Evolutionary conservation across 1,284 basidiomycete species (phyloP), one percentile per base, ranked within the genome.

Genomic region (Malassezia equina): DNA sequence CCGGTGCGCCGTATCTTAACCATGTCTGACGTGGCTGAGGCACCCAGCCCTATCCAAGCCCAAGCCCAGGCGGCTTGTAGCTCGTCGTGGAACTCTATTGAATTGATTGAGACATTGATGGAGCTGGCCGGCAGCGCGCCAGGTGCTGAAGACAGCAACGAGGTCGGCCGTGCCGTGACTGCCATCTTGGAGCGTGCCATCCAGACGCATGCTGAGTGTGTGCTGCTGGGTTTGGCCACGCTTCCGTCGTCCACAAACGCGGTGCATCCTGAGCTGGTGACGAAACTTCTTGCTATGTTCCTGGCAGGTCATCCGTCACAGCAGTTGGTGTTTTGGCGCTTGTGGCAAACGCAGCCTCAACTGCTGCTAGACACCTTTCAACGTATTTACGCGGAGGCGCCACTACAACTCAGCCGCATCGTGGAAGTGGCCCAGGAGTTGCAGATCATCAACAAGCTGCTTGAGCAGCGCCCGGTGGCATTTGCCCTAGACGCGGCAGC

Each of bases 371-470:
- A 85, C 52, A 86, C 88, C 2, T 86, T 98, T 75, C 82, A 85
- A 46, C 87, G 89, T 65, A 91, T 90, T 71, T 96, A 96, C 75
- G 81, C 84, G 47, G 90, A 93, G 70, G 90, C 85, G 66, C 88
- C 89, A 53, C 81, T 90, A 65, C 95, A 96, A 71, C 86, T 98
- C 54, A 90, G 87, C 23, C 82, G 90, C 42, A 90, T 99, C 46
- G 78, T 96, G 47, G 94, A 98, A 70, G 87, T 98, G 33, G 90
- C 89, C 2, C 87, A 91, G 74, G 91, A 95, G 67, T 81, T 96
- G 57, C 90, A 91, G 78, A 88, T 87, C 63, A 80, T 98, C 52
- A 89, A 93, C 71, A 82, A 86, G 23, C 80, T 96, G 19, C 81
- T 98, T 46, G 86, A 89, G 66, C 84, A 88, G 34, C 83, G 85